A percentile compares a stretch with the other conserved stretches of the same genome.
These are phyloP conservation scores for Beauveria sp. DNA, from an alignment of 2,329 filamentous ascomycete species.

Conservation along the genomic window DNA sequence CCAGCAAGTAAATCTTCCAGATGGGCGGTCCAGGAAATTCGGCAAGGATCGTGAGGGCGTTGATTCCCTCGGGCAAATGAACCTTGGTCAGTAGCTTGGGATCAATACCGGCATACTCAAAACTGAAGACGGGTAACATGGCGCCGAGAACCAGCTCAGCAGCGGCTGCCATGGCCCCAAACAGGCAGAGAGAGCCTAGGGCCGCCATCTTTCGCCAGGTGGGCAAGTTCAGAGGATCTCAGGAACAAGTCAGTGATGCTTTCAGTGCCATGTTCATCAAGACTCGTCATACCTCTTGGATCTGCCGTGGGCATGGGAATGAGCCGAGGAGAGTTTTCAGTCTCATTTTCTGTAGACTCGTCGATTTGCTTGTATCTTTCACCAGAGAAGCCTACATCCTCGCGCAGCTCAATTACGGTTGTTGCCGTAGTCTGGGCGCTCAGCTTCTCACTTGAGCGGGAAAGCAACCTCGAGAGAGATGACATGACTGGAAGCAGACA, in stretches of 20 bases:
- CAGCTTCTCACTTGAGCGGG: background rate
- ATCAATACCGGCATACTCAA: conserved; percentile 27
- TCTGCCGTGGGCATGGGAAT: conserved; percentile 9
- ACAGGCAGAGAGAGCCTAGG: conserved; percentile 18
- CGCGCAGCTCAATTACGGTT: conserved; percentile 1
- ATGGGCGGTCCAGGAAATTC: conserved; percentile 23
- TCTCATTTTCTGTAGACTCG: background rate
- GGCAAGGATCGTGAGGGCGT: conserved; percentile 24
- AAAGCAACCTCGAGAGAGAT: background rate
- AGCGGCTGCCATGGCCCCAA: conserved; percentile 21
- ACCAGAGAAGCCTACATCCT: background rate
- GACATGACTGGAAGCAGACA: background rate
- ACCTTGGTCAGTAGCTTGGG: conserved; percentile 22
- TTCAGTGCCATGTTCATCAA: too few species aligned
- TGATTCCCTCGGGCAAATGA: conserved; percentile 18
- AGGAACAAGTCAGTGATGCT: background rate
- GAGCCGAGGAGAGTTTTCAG: background rate
- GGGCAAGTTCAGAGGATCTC: conserved; percentile 6
- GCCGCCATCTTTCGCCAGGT: conserved; percentile 2
- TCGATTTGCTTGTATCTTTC: background rate
- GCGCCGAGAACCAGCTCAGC: conserved; percentile 20
- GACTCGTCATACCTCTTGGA: background rate
- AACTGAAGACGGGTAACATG: conserved; percentile 26
- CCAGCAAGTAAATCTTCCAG: conserved; percentile 23
- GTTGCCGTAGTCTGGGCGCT: background rate